Conservation (phyloP, 257 asterid genomes). For the Primulina eburnea region DNA sequence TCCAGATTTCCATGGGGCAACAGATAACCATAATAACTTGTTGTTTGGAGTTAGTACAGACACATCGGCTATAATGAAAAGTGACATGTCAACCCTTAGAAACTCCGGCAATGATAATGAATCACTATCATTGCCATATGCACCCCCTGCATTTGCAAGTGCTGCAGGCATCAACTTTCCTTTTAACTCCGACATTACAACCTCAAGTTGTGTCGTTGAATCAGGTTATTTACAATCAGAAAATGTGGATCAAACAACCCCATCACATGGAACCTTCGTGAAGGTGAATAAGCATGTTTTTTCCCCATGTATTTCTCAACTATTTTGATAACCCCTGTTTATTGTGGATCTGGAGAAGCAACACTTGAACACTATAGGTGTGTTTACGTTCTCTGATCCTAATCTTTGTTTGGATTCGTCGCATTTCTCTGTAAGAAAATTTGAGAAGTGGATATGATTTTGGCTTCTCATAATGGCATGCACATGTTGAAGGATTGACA, state of each 20-base stretch:
- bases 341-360: neutral
- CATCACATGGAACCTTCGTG: conserved; percentile 65
- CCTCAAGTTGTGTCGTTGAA: conserved; percentile 83
- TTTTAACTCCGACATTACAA: conserved; percentile 64
- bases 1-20: conserved; percentile 47
- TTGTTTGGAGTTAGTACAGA: conserved; percentile 54
- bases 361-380: no score
- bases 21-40: conserved; percentile 50
- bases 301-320: neutral
- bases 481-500: neutral
- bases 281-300: conserved; percentile 49
- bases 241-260: conserved; percentile 68
- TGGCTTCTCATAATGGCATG: neutral
- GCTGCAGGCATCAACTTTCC: conserved; percentile 55
- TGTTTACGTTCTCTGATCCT: no score
- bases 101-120: conserved; percentile 43
- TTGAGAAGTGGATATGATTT: neutral
- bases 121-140: conserved; percentile 52
- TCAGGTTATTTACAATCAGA: conserved; percentile 85
- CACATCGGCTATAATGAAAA: conserved; percentile 48
- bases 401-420: neutral
- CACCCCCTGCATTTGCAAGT: conserved; percentile 49
- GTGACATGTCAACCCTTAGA: conserved; percentile 45
- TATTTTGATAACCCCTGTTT: neutral
- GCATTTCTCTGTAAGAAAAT: neutral